Conservation (phyloP, 352 stramenopile genomes). For the Globisporangium megalacanthum region DNA sequence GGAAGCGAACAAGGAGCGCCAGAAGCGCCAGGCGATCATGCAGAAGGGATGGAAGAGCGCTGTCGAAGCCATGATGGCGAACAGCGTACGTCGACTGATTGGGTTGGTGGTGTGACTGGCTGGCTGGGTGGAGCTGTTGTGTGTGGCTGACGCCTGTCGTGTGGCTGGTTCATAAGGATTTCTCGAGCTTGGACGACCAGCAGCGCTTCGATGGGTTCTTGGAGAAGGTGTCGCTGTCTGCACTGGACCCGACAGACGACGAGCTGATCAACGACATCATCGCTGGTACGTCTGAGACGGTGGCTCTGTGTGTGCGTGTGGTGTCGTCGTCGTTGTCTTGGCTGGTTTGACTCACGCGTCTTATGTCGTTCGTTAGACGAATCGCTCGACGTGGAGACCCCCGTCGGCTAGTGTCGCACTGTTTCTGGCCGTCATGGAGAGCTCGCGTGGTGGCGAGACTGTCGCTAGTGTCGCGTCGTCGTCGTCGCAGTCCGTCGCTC, state of each 20-base stretch:
- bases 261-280: constrained; percentile 29
- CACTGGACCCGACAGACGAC: constrained; percentile 56
- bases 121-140: neutral
- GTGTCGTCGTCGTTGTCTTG: neutral
- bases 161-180: constrained; percentile 22
- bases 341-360: neutral
- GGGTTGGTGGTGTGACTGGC: neutral
- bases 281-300: neutral
- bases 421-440: neutral
- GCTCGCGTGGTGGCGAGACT: neutral
- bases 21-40: constrained; percentile 86
- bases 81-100: constrained; percentile 34
- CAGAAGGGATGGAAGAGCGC: constrained; percentile 86
- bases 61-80: constrained; percentile 76
- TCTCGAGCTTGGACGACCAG: constrained; percentile 46
- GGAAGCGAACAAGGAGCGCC: constrained; percentile 83
- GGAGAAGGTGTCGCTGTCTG: constrained; percentile 56
- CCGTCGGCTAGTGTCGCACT: constrained; percentile 5
- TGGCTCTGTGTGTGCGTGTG: neutral
- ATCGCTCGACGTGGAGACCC: constrained; percentile 15
- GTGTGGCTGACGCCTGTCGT: neutral
- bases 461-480: neutral
- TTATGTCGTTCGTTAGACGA: constrained; percentile 9
- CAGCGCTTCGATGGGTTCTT: constrained; percentile 57
- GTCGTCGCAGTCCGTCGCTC: neutral